Evolutionary conservation across 2,329 filamentous ascomycete species (phyloP).

Genomic region (Fusarium mexicanum): DNA sequence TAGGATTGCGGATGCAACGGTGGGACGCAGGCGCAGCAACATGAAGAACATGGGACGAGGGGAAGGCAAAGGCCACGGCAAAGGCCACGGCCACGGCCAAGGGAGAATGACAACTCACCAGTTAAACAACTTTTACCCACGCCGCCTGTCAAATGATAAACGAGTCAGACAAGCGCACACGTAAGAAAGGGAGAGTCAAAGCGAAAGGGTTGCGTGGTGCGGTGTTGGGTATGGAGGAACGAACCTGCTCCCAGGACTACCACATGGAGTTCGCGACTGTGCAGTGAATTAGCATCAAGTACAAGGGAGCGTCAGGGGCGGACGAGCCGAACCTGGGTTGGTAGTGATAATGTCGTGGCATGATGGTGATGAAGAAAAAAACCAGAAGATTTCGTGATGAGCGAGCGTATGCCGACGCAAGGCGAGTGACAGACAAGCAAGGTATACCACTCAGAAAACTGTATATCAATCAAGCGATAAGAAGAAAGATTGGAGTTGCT

Average conservation of each 20-base stretch:
- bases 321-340: conserved; percentile 39
- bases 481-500: conserved; percentile 11
- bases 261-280: conserved; percentile 81
- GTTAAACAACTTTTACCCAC: conserved; percentile 94
- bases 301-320: background rate
- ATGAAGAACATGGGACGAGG: conserved; percentile 21
- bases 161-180: conserved; percentile 44
- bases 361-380: conserved; percentile 24
- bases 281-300: conserved; percentile 28
- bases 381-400: conserved; percentile 6
- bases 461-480: conserved; percentile 21
- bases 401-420: conserved; percentile 11
- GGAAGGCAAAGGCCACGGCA: background rate
- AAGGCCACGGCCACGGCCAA: background rate
- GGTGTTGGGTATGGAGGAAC: conserved; percentile 55
- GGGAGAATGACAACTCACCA: conserved; percentile 62
- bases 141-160: conserved; percentile 66
- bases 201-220: background rate
- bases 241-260: conserved; percentile 83
- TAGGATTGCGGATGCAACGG: conserved; percentile 20
- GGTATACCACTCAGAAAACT: background rate
- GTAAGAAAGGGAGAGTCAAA: conserved; percentile 14
- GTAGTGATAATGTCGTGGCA: conserved; percentile 45
- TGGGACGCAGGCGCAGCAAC: conserved; percentile 21
- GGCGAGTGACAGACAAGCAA: conserved; percentile 3